phyloP scores from a whole-genome alignment of 1,284 basidiomycete species.

The Mrakiaceae sp. region DNA sequence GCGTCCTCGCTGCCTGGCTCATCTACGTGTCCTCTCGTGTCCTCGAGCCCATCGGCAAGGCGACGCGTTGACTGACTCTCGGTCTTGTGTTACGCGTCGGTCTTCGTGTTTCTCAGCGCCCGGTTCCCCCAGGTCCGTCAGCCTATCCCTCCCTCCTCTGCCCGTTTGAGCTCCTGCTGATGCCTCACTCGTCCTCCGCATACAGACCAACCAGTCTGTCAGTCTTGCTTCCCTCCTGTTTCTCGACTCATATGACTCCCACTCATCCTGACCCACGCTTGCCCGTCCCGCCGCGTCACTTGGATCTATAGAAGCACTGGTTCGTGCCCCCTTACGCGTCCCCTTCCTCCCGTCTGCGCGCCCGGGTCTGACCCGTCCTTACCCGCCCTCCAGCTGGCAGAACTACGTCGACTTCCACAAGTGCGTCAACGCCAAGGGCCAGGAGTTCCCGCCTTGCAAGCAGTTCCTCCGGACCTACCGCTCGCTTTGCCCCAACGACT shows the following conservation, averaged over 20 bases:
- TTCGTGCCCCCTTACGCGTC: neutral
- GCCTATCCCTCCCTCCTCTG: neutral
- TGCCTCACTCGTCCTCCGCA: neutral
- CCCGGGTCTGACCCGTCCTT: constrained; percentile 9
- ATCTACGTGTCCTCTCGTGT: neutral
- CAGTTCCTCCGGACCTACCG: constrained; percentile 96
- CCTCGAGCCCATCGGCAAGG: neutral
- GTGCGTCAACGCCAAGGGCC: constrained; percentile 92
- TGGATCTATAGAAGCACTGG: constrained; percentile 15
- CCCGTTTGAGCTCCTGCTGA: neutral
- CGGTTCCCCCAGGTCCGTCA: constrained; percentile 85
- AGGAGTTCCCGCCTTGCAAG: constrained; percentile 95
- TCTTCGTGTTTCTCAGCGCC: constrained; percentile 39
- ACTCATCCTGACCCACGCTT: neutral
- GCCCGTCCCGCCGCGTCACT: neutral
- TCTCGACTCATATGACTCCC: too few relatives aligned
- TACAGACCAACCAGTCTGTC: constrained; percentile 21
- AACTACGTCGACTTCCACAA: constrained; percentile 98
- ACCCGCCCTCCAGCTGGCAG: constrained; percentile 55
- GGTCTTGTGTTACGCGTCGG: neutral
- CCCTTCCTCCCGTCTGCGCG: neutral
- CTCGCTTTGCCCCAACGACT: constrained; percentile 87
- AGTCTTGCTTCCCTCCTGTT: neutral
- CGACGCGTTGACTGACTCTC: neutral
- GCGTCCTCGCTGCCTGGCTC: too few relatives aligned